Base-by-base conservation (phyloP, 768 basidiomycete species). In the Hirschioporus abietinus region DNA sequence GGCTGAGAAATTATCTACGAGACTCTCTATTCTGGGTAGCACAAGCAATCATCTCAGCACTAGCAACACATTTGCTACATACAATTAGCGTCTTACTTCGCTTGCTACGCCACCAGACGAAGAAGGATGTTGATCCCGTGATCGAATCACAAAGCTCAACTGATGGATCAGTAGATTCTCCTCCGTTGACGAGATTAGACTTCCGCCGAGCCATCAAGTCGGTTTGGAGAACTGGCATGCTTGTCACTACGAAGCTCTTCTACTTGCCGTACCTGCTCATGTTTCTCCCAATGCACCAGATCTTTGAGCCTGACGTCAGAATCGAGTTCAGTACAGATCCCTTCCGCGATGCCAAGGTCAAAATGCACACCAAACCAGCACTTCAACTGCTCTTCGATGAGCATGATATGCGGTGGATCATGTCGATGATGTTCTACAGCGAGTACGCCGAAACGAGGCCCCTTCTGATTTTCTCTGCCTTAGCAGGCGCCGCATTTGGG, bases 401-500 rank as follows among this genome's bases (percentile, higher is more conserved):
- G 42, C 2, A 20, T 6, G 42, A 52, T 10, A 52, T 52, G 42
- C 15, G 42, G 42, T 52, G 42, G 42, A 52, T 52, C 12, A 52
- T 52, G 42, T 52, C 12, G 4, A 52, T 52, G 42, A 12, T 52
- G 42, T 52, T 52, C 42, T 52, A 15, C 42, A 52, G 42, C 42
- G 12, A 52, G 20, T 12, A 52, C 42, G 42, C 42, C 42, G 42
- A 52, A 12, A 52, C 42, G 12, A 12, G 42, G 42, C 42, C 42
- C 3, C 42, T 52, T 12, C 12, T 52, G 42, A 20, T 52, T 10
- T 15, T 52, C 42, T 52, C 42, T 52, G 42, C 42, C 15, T 6
- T 20, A 20, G 42, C 42, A 12, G 42, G 42, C 12, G 42, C 42
- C 42, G 42, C 42, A 52, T 52, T 65, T 52, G 65, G 65, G 58